A percentile compares a stretch with the other conserved stretches of the same genome.
Evolutionary conservation across 495 filamentous ascomycete species (phyloP).

Genomic region (Podospora pseudocomata): DNA sequence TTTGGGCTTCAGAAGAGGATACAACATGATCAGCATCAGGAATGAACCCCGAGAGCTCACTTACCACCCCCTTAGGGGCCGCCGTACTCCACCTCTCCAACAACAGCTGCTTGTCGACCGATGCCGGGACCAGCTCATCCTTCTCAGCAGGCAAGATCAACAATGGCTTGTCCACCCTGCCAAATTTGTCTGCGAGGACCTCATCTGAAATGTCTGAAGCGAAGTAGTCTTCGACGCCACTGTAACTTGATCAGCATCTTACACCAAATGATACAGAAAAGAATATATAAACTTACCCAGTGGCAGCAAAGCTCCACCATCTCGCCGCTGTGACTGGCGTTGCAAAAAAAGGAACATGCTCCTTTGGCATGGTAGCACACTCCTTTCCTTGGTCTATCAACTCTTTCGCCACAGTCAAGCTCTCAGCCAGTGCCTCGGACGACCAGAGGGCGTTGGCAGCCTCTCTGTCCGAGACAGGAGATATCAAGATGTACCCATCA

Average conservation of each 20-base stretch:
- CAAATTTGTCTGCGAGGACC: slow-evolving; percentile 49
- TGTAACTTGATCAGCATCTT: slow-evolving; percentile 15
- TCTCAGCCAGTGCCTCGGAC: slow-evolving; percentile 45
- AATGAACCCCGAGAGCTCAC: slow-evolving; percentile 31
- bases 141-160: slow-evolving; percentile 60
- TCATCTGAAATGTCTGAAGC: slow-evolving; percentile 62
- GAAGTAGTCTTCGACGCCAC: slow-evolving; percentile 77
- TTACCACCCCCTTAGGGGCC: slow-evolving; percentile 19
- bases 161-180: slow-evolving; percentile 52
- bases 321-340: slow-evolving; percentile 61
- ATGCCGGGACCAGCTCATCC: slow-evolving; percentile 63
- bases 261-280: not conserved
- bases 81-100: slow-evolving; percentile 54
- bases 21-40: slow-evolving; percentile 35
- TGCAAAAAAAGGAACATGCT: slow-evolving; percentile 45
- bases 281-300: slow-evolving; percentile 29
- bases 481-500: slow-evolving; percentile 75
- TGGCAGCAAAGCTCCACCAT: slow-evolving; percentile 62
- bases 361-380: slow-evolving; percentile 53
- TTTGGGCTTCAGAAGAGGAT: slow-evolving; percentile 26
- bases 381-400: slow-evolving; percentile 46
- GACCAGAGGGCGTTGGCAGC: slow-evolving; percentile 41
- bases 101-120: slow-evolving; percentile 60
- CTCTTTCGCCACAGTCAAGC: slow-evolving; percentile 49
- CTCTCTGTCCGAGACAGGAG: slow-evolving; percentile 71